Percentiles rank a stretch among this genome's conserved stretches.
These are phyloP conservation scores for Aspergillus haitiensis DNA, from an alignment of 495 filamentous ascomycete species.

Conservation along the genomic window DNA sequence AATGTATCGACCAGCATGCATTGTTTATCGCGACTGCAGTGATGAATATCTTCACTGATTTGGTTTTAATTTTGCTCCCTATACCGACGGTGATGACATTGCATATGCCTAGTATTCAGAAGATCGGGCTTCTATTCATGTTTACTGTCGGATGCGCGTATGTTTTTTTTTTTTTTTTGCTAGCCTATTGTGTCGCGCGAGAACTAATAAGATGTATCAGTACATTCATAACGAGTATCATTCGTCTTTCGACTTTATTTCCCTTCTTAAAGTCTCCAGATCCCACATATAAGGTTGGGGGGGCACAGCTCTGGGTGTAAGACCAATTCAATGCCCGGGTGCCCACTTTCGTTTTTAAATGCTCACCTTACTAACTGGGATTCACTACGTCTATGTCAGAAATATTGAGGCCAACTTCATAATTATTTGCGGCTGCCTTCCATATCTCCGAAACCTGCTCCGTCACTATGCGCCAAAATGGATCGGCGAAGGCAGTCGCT, in stretches of 20 bases:
- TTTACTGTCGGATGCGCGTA: slow-evolving; percentile 32
- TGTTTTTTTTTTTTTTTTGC: background rate
- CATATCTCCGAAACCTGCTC: slow-evolving; percentile 15
- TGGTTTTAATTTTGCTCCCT: slow-evolving; percentile 38
- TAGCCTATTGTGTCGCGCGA: background rate
- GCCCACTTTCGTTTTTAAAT: background rate
- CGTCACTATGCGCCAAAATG: slow-evolving; percentile 7
- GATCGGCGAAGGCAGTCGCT: slow-evolving; percentile 13
- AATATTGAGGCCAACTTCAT: slow-evolving; percentile 21
- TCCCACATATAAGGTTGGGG: slow-evolving; percentile 10
- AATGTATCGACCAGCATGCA: slow-evolving; percentile 31
- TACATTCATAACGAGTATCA: slow-evolving; percentile 15
- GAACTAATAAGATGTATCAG: background rate
- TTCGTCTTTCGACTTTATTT: slow-evolving; percentile 16
- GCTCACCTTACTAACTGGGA: background rate
- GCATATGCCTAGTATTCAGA: slow-evolving; percentile 27
- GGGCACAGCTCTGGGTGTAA: slow-evolving; percentile 17
- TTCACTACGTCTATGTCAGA: background rate
- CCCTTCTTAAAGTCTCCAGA: slow-evolving; percentile 10
- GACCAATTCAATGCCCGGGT: background rate
- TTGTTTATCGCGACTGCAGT: slow-evolving; percentile 39
- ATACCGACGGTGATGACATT: slow-evolving; percentile 30
- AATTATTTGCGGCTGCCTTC: slow-evolving; percentile 15
- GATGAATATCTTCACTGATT: slow-evolving; percentile 41
- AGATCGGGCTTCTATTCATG: slow-evolving; percentile 25